A percentile compares a stretch with the other conserved stretches of the same genome.
These are phyloP conservation scores for Trapa incisa DNA, from an alignment of 345 rosid genomes.

Conservation along the genomic window DNA sequence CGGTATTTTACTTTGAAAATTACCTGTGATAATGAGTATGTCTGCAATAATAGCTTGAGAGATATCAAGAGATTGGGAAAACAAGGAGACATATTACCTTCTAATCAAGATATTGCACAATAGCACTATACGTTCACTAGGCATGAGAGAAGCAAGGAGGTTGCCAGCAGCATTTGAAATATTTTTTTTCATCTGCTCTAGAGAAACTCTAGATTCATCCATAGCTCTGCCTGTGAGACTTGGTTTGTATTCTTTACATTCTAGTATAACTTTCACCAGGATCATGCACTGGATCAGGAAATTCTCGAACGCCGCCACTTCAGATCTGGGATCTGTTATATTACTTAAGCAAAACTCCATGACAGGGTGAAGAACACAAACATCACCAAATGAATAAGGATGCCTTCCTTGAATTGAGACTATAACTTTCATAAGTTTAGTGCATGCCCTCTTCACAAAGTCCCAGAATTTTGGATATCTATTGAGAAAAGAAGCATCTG, in stretches of 20 bases:
- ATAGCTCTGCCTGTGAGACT: conserved; percentile 77
- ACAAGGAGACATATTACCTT: conserved; percentile 35
- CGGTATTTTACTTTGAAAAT: background rate
- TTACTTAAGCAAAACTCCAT: conserved; percentile 84
- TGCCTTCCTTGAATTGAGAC: conserved; percentile 75
- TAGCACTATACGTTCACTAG: conserved; percentile 61
- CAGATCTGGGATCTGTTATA: conserved; percentile 63
- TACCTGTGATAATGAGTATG: background rate
- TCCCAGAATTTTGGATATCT: conserved; percentile 56
- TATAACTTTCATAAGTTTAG: conserved; percentile 86
- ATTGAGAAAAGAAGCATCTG: conserved; percentile 73
- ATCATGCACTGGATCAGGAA: conserved; percentile 96
- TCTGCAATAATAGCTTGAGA: background rate
- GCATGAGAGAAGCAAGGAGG: conserved; percentile 66
- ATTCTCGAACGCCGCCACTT: conserved; percentile 48
- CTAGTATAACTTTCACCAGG: conserved; percentile 72
- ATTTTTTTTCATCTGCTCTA: conserved; percentile 78
- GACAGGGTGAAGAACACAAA: conserved; percentile 63
- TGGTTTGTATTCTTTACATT: conserved; percentile 91
- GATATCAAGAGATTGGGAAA: background rate
- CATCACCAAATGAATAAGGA: conserved; percentile 93
- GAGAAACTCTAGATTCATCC: conserved; percentile 61
- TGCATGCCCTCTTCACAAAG: conserved; percentile 72
- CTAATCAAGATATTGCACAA: conserved; percentile 81
- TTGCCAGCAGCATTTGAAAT: conserved; percentile 55